A percentile compares a stretch with the other conserved stretches of the same genome.
phyloP scores from a whole-genome alignment of 1,284 basidiomycete genomes.

The Jaminaea rosea region DNA sequence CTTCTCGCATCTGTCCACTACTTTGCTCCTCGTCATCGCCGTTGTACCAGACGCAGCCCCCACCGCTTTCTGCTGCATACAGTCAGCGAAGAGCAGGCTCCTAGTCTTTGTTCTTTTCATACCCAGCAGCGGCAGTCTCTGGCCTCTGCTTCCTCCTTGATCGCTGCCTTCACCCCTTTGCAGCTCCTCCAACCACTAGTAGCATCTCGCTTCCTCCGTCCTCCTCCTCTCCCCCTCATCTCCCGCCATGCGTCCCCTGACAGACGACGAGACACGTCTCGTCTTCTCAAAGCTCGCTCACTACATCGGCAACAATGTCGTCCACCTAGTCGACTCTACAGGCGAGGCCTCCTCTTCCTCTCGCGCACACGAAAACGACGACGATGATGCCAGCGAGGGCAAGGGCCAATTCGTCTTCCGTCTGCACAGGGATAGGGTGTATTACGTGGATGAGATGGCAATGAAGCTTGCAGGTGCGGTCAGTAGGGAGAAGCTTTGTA shows the following conservation, averaged over 20 bases:
- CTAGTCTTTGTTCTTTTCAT: too few relatives aligned
- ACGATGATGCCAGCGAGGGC: slow-evolving; percentile 25
- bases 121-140: too few relatives aligned
- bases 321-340: slow-evolving; percentile 52
- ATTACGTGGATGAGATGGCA: slow-evolving; percentile 48
- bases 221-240: neutral
- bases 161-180: too few relatives aligned
- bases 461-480: slow-evolving; percentile 89
- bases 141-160: too few relatives aligned
- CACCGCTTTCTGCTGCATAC: too few relatives aligned
- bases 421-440: slow-evolving; percentile 46
- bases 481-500: slow-evolving; percentile 82
- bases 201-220: too few relatives aligned
- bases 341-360: slow-evolving; percentile 14
- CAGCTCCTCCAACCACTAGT: too few relatives aligned
- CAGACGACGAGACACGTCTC: slow-evolving; percentile 50
- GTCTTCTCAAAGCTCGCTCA: slow-evolving; percentile 85
- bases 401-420: slow-evolving; percentile 48
- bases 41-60: too few relatives aligned
- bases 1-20: too few relatives aligned
- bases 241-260: slow-evolving; percentile 43
- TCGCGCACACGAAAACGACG: too few relatives aligned
- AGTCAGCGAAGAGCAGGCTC: too few relatives aligned
- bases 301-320: slow-evolving; percentile 82
- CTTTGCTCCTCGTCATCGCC: too few relatives aligned